Conservation (phyloP, 805 yeast genomes). For the Candida stauntonica region DNA sequence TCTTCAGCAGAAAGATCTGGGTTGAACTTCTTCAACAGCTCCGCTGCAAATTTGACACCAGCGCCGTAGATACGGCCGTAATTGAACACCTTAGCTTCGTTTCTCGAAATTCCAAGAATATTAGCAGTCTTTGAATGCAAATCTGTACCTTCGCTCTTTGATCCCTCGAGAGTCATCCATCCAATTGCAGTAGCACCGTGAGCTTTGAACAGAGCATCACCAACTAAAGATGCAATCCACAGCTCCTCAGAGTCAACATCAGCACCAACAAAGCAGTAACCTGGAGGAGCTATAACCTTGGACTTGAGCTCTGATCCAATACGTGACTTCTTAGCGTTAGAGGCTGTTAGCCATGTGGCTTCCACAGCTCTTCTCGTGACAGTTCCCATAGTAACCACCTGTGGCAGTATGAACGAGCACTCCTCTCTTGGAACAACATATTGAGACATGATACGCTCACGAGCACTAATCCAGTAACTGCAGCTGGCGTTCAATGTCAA, state of each 20-base stretch:
- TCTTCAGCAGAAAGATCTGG: constrained; percentile 61
- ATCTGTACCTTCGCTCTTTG: constrained; percentile 88
- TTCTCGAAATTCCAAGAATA: constrained; percentile 82
- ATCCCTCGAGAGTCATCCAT: constrained; percentile 99
- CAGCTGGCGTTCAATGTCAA: constrained; percentile 72
- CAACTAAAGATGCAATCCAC: constrained; percentile 95
- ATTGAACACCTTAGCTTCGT: constrained; percentile 92
- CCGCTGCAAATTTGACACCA: constrained; percentile 84
- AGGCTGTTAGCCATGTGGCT: constrained; percentile 95
- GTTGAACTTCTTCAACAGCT: constrained; percentile 79
- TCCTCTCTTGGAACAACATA: constrained; percentile 64
- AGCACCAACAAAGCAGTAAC: constrained; percentile 93
- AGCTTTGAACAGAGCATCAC: constrained; percentile 81
- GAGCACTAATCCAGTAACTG: constrained; percentile 89
- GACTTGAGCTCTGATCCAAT: constrained; percentile 94
- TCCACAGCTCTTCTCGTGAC: constrained; percentile 95
- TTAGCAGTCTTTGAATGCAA: constrained; percentile 90
- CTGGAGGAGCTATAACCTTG: constrained; percentile 78
- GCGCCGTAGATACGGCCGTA: constrained; percentile 98
- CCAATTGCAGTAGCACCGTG: constrained; percentile 98
- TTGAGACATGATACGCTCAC: constrained; percentile 80
- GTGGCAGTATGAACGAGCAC: constrained; percentile 64
- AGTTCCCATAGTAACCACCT: constrained; percentile 90
- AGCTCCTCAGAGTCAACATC: constrained; percentile 98
- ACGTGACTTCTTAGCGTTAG: constrained; percentile 81